Evolutionary conservation across 371 early-diverging fungal species (phyloP).

Genomic region (Capillidium rhysosporum): DNA sequence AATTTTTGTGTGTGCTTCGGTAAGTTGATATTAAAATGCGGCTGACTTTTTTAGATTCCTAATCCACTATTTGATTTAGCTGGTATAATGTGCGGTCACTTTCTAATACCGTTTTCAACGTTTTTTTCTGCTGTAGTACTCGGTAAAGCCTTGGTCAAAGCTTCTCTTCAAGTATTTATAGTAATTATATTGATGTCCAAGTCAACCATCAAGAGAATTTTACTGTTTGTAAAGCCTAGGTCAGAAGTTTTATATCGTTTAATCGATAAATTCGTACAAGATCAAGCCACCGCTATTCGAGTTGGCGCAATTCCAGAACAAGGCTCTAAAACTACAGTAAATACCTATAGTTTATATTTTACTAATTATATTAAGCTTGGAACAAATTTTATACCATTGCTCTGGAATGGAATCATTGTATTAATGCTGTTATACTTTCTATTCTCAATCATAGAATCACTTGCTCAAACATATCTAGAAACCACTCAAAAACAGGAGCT

Average conservation of each 20-base stretch:
- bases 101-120: slow-evolving; percentile 66
- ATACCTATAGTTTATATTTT: not conserved
- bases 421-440: slow-evolving; percentile 66
- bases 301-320: not conserved
- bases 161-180: slow-evolving; percentile 42
- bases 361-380: slow-evolving; percentile 2
- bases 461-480: slow-evolving; percentile 21
- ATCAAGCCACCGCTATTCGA: slow-evolving; percentile 21
- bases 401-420: slow-evolving; percentile 60
- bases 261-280: slow-evolving; percentile 20
- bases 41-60: slow-evolving; percentile 35
- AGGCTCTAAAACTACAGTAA: not conserved
- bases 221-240: slow-evolving; percentile 19
- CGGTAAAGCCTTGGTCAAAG: slow-evolving; percentile 77
- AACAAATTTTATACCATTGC: slow-evolving; percentile 19
- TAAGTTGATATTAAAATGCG: slow-evolving; percentile 11
- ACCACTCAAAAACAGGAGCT: not conserved
- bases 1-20: slow-evolving; percentile 74
- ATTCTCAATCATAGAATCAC: slow-evolving; percentile 54
- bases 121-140: slow-evolving; percentile 86
- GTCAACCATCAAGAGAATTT: slow-evolving; percentile 28
- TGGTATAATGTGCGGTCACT: slow-evolving; percentile 83
- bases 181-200: slow-evolving; percentile 29
- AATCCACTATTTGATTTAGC: slow-evolving; percentile 92
- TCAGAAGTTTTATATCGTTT: slow-evolving; percentile 27